Evolutionary conservation across 148 eudicot species (phyloP), one percentile per base, ranked within the genome.

Genomic region (Rheum nobile): DNA sequence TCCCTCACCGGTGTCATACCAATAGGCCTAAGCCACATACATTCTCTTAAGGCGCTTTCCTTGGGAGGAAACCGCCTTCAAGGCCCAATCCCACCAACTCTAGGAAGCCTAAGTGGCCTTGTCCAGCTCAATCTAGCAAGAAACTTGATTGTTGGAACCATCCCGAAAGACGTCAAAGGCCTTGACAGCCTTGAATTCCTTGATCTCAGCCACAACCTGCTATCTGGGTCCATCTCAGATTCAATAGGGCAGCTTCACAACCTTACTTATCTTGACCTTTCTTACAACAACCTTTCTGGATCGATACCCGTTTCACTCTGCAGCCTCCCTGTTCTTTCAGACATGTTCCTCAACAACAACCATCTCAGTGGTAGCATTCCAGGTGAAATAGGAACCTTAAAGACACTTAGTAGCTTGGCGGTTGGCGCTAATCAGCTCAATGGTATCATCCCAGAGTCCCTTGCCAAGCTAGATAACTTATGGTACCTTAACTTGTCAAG

Each of bases 401-500:
- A 82, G 50, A 84, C 98, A 9, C 87, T 90, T 10, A 83, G 80
- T 32, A 85, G 84, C 46, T 83, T 92, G 41, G 82, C 88, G 8
- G 80, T 92, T 54, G 77, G 87, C 54, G 75, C 57, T 24, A 92
- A 92, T 71, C 80, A 73, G 32, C 82, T 92, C 42, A 74, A 71
- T 0, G 93, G 93, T 72, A 90, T 68, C 63, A 86, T 92, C 65
- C 96, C 98, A 6, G 88, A 77, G 2, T 78, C 93, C 39, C 76
- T 92, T 71, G 81, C 91, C 7, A 76, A 75, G 41, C 73, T 88
- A 28, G 78, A 80, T 44, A 87, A 78, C 59, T 84, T 92, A 32
- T 90, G 98, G 96, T 80, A 86, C 80, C 84, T 90, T 24, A 92
- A 87, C 78, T 67, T 92, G 46, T 92, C 98, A 2, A 80, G 87